Evolutionary conservation across 306 rosid species (phyloP).

Genomic region (Fragaria iinumae): DNA sequence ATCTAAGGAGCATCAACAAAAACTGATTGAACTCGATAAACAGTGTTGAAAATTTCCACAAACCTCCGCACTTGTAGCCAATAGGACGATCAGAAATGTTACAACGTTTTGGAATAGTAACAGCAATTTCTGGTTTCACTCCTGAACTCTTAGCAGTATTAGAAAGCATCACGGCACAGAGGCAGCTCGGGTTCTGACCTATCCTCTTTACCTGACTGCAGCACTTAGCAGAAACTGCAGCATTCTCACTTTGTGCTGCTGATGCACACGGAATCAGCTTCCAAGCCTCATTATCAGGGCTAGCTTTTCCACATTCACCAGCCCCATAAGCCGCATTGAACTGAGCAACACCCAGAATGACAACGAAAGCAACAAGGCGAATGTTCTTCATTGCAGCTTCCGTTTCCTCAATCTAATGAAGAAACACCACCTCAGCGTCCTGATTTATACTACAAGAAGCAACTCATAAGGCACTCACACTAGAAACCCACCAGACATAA

Average conservation of each 20-base stretch:
- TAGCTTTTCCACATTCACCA: conserved; percentile 45
- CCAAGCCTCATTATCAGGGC: conserved; percentile 45
- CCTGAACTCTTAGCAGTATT: conserved; percentile 42
- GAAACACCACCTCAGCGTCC: background rate
- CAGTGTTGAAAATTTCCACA: background rate
- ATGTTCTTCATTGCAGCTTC: conserved; percentile 32
- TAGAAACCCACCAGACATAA: conserved; percentile 16
- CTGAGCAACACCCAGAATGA: conserved; percentile 7
- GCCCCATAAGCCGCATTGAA: conserved; percentile 26
- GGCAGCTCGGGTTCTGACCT: conserved; percentile 43
- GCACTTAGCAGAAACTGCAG: conserved; percentile 40
- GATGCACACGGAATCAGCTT: conserved; percentile 44
- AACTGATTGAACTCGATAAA: background rate
- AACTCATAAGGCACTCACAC: conserved; percentile 11
- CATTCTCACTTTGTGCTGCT: conserved; percentile 41
- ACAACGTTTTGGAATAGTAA: conserved; percentile 59
- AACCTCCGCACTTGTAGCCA: conserved; percentile 57
- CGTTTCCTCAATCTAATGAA: conserved; percentile 8
- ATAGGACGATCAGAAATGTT: conserved; percentile 40
- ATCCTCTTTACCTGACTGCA: conserved; percentile 45
- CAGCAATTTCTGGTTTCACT: conserved; percentile 39
- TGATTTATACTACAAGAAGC: conserved; percentile 29
- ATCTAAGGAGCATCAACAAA: background rate
- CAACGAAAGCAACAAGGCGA: conserved; percentile 23
- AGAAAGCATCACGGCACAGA: conserved; percentile 50